Percentiles rank a stretch among this genome's conserved stretches.
These are phyloP conservation scores for Cladophialophora carrionii DNA, from an alignment of 2,329 filamentous ascomycete genomes.

Conservation along the genomic window DNA sequence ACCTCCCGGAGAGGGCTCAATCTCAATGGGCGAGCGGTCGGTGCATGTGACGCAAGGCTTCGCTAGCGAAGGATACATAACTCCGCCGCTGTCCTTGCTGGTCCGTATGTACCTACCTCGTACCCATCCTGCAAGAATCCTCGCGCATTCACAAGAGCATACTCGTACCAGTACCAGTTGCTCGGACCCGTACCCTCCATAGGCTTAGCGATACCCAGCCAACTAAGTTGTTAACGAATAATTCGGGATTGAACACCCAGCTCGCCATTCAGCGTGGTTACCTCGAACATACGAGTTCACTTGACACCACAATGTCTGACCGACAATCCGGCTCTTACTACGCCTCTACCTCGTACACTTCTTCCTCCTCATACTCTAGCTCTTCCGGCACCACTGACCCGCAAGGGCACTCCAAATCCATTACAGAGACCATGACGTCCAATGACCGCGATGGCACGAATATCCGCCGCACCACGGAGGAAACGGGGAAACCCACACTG, in stretches of 20 bases:
- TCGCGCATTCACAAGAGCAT: neutral
- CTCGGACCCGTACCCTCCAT: too few species aligned
- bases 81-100: neutral
- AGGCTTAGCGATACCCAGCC: too few species aligned
- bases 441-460: slow-evolving; percentile 31
- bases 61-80: neutral
- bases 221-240: too few species aligned
- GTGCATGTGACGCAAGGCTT: neutral
- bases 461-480: slow-evolving; percentile 21
- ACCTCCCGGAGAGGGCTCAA: neutral
- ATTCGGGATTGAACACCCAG: too few species aligned
- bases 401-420: slow-evolving; percentile 15
- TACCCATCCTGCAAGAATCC: neutral
- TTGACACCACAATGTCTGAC: neutral
- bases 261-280: too few species aligned
- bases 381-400: slow-evolving; percentile 6
- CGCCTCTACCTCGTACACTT: neutral
- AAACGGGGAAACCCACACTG: slow-evolving; percentile 24
- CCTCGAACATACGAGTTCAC: neutral
- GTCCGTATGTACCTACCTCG: neutral
- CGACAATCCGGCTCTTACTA: slow-evolving; percentile 5
- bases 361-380: slow-evolving; percentile 20
- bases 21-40: neutral
- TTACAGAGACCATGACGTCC: slow-evolving; percentile 24
- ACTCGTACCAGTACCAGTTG: too few species aligned